phyloP scores from a whole-genome alignment of 176 grass and related monocot species.

The Puya raimondii region DNA sequence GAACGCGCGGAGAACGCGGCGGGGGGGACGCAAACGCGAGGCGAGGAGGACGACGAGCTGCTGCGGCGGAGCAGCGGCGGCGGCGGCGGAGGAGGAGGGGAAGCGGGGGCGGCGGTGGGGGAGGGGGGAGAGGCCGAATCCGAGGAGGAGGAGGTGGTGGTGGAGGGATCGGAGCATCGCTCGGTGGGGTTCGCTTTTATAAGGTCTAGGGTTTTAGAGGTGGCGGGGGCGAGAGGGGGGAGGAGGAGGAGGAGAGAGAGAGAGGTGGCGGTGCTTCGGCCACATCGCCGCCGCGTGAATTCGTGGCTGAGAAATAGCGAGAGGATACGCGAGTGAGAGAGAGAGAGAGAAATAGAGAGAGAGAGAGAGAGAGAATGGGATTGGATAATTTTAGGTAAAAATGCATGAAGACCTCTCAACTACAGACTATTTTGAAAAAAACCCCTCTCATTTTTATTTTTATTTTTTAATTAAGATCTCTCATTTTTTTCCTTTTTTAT shows the following conservation, averaged over 20 bases:
- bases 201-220: not conserved
- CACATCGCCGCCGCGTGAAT: too few species aligned
- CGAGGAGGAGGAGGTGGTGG: conserved; percentile 40
- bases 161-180: conserved; percentile 75
- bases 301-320: too few species aligned
- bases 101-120: conserved; percentile 30
- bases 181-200: conserved; percentile 3
- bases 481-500: too few species aligned
- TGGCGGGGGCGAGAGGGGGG: not conserved
- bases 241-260: not conserved
- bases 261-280: not conserved
- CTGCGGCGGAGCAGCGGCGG: conserved; percentile 19
- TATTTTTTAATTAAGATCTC: too few species aligned
- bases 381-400: too few species aligned
- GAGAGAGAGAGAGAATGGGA: too few species aligned
- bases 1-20: conserved; percentile 11
- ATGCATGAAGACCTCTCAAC: too few species aligned
- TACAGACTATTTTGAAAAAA: too few species aligned
- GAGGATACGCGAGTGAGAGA: too few species aligned
- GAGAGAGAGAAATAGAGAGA: too few species aligned
- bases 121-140: conserved; percentile 18
- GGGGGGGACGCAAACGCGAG: conserved; percentile 4
- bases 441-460: too few species aligned
- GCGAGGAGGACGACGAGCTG: conserved; percentile 9
- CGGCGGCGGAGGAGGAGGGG: conserved; percentile 19